These are phyloP conservation scores for Cercospora beticola DNA, from an alignment of 2,329 filamentous ascomycete species.

Conservation along the genomic window DNA sequence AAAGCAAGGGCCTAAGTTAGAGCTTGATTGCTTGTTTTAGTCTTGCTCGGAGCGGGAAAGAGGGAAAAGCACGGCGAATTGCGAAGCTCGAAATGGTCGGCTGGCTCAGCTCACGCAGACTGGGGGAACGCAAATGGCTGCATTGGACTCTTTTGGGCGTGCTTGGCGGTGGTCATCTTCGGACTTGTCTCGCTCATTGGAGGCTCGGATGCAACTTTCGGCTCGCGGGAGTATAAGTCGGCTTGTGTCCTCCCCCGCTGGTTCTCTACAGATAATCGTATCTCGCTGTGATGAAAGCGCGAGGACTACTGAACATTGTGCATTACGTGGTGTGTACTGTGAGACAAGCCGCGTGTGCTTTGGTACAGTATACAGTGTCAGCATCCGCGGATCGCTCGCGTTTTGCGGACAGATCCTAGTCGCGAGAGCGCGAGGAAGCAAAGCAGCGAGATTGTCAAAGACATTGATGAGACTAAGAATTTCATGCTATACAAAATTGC, in stretches of 20 bases:
- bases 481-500: background rate
- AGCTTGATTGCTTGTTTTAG: background rate
- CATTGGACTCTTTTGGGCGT: background rate
- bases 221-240: background rate
- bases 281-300: background rate
- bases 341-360: background rate
- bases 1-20: background rate
- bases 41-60: background rate
- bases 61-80: background rate
- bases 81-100: background rate
- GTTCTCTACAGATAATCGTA: background rate
- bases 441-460: background rate
- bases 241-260: background rate
- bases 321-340: background rate
- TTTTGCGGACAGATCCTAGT: background rate
- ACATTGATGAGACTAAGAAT: background rate
- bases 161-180: conserved; percentile 10
- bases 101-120: background rate
- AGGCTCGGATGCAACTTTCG: background rate
- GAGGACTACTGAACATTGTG: background rate
- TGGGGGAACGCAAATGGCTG: background rate
- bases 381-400: background rate
- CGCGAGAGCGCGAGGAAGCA: background rate
- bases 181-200: conserved; percentile 8
- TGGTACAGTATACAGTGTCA: background rate